Conservation (phyloP, 257 asterid genomes). For the Ajuga chamaepitys region DNA sequence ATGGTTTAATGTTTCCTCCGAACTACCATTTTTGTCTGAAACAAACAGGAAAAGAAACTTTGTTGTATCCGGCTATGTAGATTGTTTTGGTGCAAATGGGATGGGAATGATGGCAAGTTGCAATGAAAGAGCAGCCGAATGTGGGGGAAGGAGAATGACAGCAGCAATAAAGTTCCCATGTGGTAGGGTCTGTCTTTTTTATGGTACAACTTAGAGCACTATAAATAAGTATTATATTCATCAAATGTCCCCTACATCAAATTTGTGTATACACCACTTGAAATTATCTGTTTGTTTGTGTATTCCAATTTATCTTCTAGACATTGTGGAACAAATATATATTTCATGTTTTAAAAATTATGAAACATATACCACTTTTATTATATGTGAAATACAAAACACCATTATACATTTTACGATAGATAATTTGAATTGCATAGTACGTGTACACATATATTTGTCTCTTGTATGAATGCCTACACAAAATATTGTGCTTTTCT, state of each 20-base stretch:
- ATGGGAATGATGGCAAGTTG: slow-evolving; percentile 19
- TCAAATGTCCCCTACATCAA: too few species aligned
- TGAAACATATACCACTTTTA: too few species aligned
- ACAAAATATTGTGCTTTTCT: not conserved
- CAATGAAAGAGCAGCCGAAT: slow-evolving; percentile 15
- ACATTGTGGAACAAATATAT: too few species aligned
- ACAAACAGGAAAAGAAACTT: not conserved
- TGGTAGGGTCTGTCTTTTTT: not conserved
- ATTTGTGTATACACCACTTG: too few species aligned
- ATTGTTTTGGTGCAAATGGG: not conserved
- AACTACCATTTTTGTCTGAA: not conserved
- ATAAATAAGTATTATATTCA: too few species aligned
- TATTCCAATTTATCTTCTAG: too few species aligned
- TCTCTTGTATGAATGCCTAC: not conserved
- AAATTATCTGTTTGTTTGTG: too few species aligned
- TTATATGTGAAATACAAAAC: too few species aligned
- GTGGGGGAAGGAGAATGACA: slow-evolving; percentile 24
- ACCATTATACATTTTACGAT: too few species aligned
- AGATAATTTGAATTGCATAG: too few species aligned
- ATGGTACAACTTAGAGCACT: not conserved
- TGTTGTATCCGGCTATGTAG: not conserved
- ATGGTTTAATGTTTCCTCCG: not conserved
- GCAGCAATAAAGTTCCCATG: not conserved
- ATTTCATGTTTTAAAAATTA: too few species aligned
- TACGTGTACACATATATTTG: not conserved